Evolutionary conservation across 257 asterid species (phyloP), one percentile per base, ranked within the genome.

Genomic region (Linaria vulgaris): DNA sequence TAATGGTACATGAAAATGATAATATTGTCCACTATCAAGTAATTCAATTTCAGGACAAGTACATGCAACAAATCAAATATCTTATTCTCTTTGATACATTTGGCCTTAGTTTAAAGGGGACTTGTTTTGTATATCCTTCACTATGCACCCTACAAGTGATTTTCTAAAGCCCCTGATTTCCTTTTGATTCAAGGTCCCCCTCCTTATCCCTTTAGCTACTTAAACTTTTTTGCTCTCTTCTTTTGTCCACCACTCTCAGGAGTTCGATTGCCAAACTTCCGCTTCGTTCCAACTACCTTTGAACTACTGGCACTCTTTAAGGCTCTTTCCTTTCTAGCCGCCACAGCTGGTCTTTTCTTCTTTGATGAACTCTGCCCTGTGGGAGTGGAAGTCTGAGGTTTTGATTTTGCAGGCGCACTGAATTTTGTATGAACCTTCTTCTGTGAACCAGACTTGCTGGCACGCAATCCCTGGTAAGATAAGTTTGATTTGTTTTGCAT

Each of bases 381-480:
- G 41, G 41, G 41, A 8, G 24, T 56, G 55, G 72, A 66, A 49
- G 80, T 59, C 62, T 59, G 67, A 8, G 44, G 13, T 50, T 65
- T 74, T 34, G 73, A 73, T 41, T 71, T 80, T 34, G 70, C 68
- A 38, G 63, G 68, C 6, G 51, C 41, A 5, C 31, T 59, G 25
- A 73, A 59, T 49, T 54, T 75, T 13, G 76, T 51, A 12, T 49
- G 69, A 24, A 76, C 66, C 80, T 82, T 90, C 84, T 85, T 90
- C 68, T 82, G 82, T 13, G 64, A 69, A 30, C 95, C 95, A 0
- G 91, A 78, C 74, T 92, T 89, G 80, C 77, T 89, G 7, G 96
- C 96, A 22, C 73, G 81, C 72, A 92, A 57, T 22, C 99, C 97
- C 83, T 92, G 99, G 73, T 92, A 92, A 13, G 90, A 73, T 44